A percentile compares a stretch with the other conserved stretches of the same genome.
Conservation (phyloP, 73 alveolate genomes). For the Uronychia binucleata region DNA sequence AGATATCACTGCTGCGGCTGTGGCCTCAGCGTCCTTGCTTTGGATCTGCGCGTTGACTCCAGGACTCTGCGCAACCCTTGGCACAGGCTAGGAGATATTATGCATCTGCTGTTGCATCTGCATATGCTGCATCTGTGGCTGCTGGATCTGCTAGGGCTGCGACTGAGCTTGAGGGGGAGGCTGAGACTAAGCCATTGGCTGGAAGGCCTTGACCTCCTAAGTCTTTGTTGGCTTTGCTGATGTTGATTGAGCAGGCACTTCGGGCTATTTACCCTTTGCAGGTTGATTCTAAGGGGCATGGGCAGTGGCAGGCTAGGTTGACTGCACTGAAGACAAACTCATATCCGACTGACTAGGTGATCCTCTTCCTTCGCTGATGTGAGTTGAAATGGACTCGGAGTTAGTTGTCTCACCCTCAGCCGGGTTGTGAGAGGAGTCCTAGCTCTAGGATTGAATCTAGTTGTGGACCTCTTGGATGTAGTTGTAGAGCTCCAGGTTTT, state of each 20-base stretch:
- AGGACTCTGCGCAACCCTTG: no score
- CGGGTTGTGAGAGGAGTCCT: not conserved
- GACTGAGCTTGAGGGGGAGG: no score
- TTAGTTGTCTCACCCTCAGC: not conserved
- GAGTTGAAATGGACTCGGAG: not conserved
- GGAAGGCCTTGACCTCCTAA: not conserved
- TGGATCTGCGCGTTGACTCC: no score
- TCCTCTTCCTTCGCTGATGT: conserved; percentile 2
- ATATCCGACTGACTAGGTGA: no score
- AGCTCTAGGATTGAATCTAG: no score
- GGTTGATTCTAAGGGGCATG: not conserved
- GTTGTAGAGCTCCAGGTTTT: not conserved
- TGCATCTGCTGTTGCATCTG: no score
- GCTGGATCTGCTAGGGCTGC: no score
- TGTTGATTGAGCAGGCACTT: conserved; percentile 6
- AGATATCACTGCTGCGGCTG: no score
- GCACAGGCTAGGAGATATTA: no score
- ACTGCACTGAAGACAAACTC: conserved; percentile 31
- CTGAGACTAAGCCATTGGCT: conserved; percentile 6
- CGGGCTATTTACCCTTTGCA: not conserved
- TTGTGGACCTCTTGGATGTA: not conserved
- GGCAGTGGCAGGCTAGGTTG: no score
- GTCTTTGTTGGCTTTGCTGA: conserved; percentile 12
- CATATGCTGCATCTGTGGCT: no score
- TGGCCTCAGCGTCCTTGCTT: no score